A percentile compares a stretch with the other conserved stretches of the same genome.
Conservation (phyloP, 2,329 filamentous ascomycete species). For the Ilyonectria sp. region DNA sequence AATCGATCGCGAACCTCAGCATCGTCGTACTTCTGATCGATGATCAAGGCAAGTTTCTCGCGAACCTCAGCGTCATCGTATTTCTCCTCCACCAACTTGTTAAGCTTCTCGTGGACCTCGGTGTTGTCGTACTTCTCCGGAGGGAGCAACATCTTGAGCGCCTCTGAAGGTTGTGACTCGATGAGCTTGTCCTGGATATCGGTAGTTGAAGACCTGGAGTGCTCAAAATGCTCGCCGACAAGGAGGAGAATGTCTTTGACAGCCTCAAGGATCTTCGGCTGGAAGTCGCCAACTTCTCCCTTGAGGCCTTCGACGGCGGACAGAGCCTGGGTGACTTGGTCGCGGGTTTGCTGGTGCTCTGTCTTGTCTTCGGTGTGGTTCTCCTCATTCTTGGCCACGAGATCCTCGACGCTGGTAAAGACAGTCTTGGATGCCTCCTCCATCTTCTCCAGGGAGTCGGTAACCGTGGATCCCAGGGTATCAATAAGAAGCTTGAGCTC, state of each 20-base stretch:
- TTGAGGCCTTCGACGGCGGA: slow-evolving; percentile 82
- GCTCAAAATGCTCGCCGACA: slow-evolving; percentile 90
- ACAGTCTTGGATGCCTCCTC: slow-evolving; percentile 90
- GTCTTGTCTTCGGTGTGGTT: slow-evolving; percentile 80
- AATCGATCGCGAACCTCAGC: slow-evolving; percentile 54
- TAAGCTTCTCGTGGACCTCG: slow-evolving; percentile 50
- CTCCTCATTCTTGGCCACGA: slow-evolving; percentile 82
- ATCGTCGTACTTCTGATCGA: slow-evolving; percentile 73
- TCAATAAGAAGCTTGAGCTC: slow-evolving; percentile 91
- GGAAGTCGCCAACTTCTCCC: slow-evolving; percentile 83
- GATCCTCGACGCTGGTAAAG: slow-evolving; percentile 85
- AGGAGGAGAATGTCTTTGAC: slow-evolving; percentile 88
- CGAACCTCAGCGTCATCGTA: slow-evolving; percentile 50
- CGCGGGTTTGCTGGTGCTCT: slow-evolving; percentile 87
- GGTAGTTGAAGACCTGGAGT: slow-evolving; percentile 78
- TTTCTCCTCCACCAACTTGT: slow-evolving; percentile 45
- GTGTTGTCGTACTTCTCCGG: slow-evolving; percentile 66
- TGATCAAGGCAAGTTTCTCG: slow-evolving; percentile 49
- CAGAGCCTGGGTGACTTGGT: slow-evolving; percentile 83
- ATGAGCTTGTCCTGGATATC: slow-evolving; percentile 72
- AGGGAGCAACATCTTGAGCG: slow-evolving; percentile 67
- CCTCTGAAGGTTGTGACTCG: slow-evolving; percentile 73
- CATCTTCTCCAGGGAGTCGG: slow-evolving; percentile 88
- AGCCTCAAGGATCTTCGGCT: slow-evolving; percentile 89
- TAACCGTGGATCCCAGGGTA: slow-evolving; percentile 84